These are phyloP conservation scores for Auxenochlorella pyrenoidosa DNA, from an alignment of 139 green algal species.

Conservation along the genomic window DNA sequence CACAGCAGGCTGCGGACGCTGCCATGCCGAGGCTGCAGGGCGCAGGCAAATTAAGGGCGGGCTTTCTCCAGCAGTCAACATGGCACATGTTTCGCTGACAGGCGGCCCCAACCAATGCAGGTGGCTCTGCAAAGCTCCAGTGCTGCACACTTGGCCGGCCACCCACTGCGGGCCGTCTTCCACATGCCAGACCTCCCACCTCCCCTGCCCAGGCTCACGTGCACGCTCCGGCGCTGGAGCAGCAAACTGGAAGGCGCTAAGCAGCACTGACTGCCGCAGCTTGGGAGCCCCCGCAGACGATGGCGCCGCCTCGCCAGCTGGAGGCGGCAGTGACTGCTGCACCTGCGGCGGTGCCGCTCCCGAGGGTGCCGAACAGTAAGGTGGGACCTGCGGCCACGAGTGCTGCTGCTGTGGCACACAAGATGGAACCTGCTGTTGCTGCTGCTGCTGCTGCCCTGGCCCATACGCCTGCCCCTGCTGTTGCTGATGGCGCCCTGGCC, in stretches of 20 bases:
- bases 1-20: neutral
- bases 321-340: neutral
- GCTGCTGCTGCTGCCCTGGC: neutral
- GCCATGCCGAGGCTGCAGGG: neutral
- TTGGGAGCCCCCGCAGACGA: neutral
- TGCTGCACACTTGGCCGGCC: no score
- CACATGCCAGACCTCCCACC: neutral
- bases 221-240: neutral
- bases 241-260: neutral
- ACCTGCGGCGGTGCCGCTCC: neutral
- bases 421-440: neutral
- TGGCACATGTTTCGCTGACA: no score
- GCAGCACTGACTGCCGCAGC: slow-evolving; percentile 21
- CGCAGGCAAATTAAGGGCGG: no score
- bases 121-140: neutral
- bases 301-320: neutral
- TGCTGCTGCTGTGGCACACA: neutral
- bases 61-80: no score
- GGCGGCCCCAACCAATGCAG: no score
- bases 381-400: neutral
- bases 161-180: no score
- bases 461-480: no score
- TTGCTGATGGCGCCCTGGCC: neutral
- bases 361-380: neutral
- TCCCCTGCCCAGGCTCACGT: neutral